A percentile compares a stretch with the other conserved stretches of the same genome.
Evolutionary conservation across 768 basidiomycete species (phyloP).

Genomic region (Amanita rubescens): DNA sequence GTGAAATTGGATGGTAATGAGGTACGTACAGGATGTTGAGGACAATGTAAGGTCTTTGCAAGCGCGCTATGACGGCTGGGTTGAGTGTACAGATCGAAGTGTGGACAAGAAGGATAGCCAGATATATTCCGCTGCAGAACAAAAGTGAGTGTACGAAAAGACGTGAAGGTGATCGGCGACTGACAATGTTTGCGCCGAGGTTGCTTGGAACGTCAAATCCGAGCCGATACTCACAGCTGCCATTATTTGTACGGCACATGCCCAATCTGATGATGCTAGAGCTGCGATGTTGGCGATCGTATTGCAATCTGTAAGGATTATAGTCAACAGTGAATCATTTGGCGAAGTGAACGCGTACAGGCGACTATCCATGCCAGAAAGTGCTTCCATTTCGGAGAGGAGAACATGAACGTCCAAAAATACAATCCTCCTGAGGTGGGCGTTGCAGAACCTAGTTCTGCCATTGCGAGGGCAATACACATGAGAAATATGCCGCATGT

Average conservation of each 20-base stretch:
- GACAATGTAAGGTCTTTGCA: constrained; percentile 66
- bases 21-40: constrained; percentile 56
- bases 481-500: constrained; percentile 58
- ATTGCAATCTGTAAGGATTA: constrained; percentile 32
- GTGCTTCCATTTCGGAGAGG: constrained; percentile 36
- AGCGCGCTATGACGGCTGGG: constrained; percentile 54
- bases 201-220: constrained; percentile 31
- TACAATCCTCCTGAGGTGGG: constrained; percentile 70
- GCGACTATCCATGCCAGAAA: constrained; percentile 50
- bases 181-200: constrained; percentile 40
- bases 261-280: constrained; percentile 59
- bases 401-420: constrained; percentile 43
- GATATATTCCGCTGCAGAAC: constrained; percentile 51
- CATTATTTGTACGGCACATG: constrained; percentile 54
- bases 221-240: constrained; percentile 57
- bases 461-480: constrained; percentile 59
- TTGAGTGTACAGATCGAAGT: constrained; percentile 61
- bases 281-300: constrained; percentile 45
- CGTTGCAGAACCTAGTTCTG: constrained; percentile 61
- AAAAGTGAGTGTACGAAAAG: neutral
- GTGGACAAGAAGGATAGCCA: constrained; percentile 53
- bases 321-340: neutral
- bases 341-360: constrained; percentile 24
- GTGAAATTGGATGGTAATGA: neutral
- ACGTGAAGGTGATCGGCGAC: constrained; percentile 13